Evolutionary conservation across 2,329 filamentous ascomycete species (phyloP), one percentile per base, ranked within the genome.

Genomic region (Canariomyces notabilis): DNA sequence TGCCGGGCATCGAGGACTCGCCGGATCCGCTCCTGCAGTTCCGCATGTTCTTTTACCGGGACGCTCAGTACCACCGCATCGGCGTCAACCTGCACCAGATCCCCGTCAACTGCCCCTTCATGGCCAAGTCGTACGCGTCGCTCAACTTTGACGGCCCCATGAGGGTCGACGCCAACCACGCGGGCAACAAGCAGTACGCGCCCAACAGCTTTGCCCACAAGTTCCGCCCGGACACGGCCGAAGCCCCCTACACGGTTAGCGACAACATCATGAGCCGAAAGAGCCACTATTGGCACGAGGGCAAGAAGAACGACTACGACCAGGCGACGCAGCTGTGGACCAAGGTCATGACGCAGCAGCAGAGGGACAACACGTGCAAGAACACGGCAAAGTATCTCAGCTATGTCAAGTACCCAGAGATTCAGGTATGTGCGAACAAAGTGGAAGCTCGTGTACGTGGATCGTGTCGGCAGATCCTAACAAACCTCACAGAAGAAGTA

Each of bases 261-360:
- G 73, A 78, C 59, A 72, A 70, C 47, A 61, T 76, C 31, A 65
- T 75, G 34, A 69, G 67, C 49, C 68, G 74, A 40, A 75, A 77
- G 63, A 72, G 69, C 52, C 73, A 78, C 55, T 76, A 71, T 61
- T 76, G 68, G 64, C 74, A 77, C 53, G 74, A 78, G 56, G 75
- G 72, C 16, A 73, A 73, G 59, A 64, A 65, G 54, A 72, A 61
- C 50, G 74, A 78, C 39, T 77, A 78, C 56, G 68, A 70, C 19
- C 75, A 79, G 56, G 67, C 73, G 3, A 66, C 64, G 4, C 69
- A 71, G 49, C 67, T 78, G 9, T 78, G 74, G 64, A 57, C 51
- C 16, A 59, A 65, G 9, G 74, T 75, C 45, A 76, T 79, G 73
- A 66, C 56, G 41, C 63, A 68, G 9, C 52, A 67, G 44, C 61